Evolutionary conservation across 2,329 filamentous ascomycete species (phyloP).

Genomic region (Cryphonectria japonica): DNA sequence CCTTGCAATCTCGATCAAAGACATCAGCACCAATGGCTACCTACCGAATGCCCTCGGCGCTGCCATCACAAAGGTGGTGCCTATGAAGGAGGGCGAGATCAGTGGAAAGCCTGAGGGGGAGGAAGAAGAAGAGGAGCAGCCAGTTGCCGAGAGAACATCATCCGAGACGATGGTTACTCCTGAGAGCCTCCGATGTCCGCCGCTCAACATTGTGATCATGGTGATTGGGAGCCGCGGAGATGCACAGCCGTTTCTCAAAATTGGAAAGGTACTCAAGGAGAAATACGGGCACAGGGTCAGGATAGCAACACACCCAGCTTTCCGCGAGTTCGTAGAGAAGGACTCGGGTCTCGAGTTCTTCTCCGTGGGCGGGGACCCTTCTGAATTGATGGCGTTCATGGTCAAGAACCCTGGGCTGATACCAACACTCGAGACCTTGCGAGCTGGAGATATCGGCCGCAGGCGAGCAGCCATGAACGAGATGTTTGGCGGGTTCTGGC

Average conservation of each 20-base stretch:
- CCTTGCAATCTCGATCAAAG: slow-evolving; percentile 72
- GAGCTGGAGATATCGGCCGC: slow-evolving; percentile 71
- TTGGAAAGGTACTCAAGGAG: slow-evolving; percentile 73
- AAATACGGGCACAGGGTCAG: slow-evolving; percentile 75
- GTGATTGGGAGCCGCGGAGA: slow-evolving; percentile 82
- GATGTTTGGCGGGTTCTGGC: slow-evolving; percentile 85
- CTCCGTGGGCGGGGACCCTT: slow-evolving; percentile 76
- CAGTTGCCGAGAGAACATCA: slow-evolving; percentile 30
- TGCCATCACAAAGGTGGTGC: slow-evolving; percentile 61
- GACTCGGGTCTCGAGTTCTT: slow-evolving; percentile 80
- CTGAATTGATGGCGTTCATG: slow-evolving; percentile 87
- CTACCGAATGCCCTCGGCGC: slow-evolving; percentile 73
- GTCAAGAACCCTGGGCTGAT: slow-evolving; percentile 82
- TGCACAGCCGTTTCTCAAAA: slow-evolving; percentile 77
- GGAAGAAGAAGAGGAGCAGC: slow-evolving; percentile 12
- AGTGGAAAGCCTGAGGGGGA: slow-evolving; percentile 31
- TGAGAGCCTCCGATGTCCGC: slow-evolving; percentile 45
- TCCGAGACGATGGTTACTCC: slow-evolving; percentile 35
- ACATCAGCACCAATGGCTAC: slow-evolving; percentile 71
- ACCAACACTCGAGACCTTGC: slow-evolving; percentile 72
- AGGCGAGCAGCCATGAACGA: slow-evolving; percentile 73
- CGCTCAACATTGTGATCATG: slow-evolving; percentile 80
- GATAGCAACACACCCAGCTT: slow-evolving; percentile 78
- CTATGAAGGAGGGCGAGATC: slow-evolving; percentile 38
- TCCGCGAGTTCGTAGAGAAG: slow-evolving; percentile 74